Conservation (phyloP, 345 rosid genomes). For the Balakata baccata region DNA sequence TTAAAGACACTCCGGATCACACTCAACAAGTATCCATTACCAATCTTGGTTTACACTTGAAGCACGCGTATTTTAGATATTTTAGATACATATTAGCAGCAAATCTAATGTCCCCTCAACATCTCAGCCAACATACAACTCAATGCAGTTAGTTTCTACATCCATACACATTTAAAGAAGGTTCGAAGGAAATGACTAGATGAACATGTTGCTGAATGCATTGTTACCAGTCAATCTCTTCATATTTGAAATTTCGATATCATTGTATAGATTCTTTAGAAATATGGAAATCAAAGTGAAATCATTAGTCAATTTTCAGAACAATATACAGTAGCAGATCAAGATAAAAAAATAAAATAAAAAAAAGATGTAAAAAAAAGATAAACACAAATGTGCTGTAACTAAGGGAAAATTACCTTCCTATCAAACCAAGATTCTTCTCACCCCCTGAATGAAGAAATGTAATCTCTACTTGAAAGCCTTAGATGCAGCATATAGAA, state of each 20-base stretch:
- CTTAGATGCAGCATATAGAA: constrained; percentile 58
- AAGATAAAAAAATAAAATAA: neutral
- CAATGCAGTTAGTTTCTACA: too few relatives aligned
- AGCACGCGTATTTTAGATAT: too few relatives aligned
- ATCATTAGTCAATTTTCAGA: neutral
- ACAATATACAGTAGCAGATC: constrained; percentile 11
- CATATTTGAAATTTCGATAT: neutral
- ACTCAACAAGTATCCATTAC: too few relatives aligned
- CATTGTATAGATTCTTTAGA: neutral
- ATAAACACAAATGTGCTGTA: neutral
- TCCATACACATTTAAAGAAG: neutral
- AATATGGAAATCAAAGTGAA: neutral
- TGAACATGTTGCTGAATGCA: neutral
- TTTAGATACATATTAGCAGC: too few relatives aligned
- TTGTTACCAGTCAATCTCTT: neutral
- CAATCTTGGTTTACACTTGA: too few relatives aligned
- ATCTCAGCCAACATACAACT: too few relatives aligned
- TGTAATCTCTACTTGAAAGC: constrained; percentile 57
- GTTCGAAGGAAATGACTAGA: neutral
- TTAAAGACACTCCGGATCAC: too few relatives aligned
- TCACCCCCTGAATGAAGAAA: constrained; percentile 4
- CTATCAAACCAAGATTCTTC: constrained; percentile 4
- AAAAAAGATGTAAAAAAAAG: neutral
- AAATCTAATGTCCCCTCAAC: too few relatives aligned
- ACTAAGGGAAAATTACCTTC: constrained; percentile 1